Evolutionary conservation across 345 rosid genomes (phyloP), one percentile per base, ranked within the genome.

Genomic region (Brassica juncea): DNA sequence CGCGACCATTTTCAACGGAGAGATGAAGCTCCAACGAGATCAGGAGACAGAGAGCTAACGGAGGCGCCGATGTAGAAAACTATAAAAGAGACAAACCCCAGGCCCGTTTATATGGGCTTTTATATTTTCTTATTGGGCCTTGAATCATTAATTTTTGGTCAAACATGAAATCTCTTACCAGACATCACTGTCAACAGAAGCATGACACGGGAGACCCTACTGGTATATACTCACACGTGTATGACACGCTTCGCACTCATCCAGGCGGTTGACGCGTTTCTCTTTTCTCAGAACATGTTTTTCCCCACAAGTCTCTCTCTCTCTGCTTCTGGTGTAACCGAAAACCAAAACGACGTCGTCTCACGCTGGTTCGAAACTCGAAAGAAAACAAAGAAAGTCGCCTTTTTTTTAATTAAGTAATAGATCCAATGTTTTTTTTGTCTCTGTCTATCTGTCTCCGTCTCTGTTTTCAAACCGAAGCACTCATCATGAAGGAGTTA

Each of bases 221-320:
- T 8, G 19, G 37, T 4, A 49, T 70, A 2, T 62, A 14, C 34
- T 72, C 73, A 64, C 77, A 79, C 77, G 73, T 66, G 77, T 72
- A 8, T 42, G 77, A 78, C 73, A 72, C 82, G 82, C 39, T 72
- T 59, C 57, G 73, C 82, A 44, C 69, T 59, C n/a, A 44, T 66
- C 72, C 73, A 79, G 82, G 82, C 82, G 82, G 37, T 79, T 79
- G 82, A 79, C 82, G 82, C 82, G 77, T 72, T 72, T 72, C 72
- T 8, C 16, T 68, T 39, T 32, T 21, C 10, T 8, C 12, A 21
- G 30, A 69, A 14, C 34, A 69, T 76, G 69, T 44, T 58, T 58
- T 39, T 67, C 58, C 52, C 15, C 2, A 5, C 9, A 19, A 58
- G 12, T 60, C 52, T 68, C 25, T 68, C 57, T 49, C 54, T 14